These are phyloP conservation scores for Artomyces pyxidatus DNA, from an alignment of 768 basidiomycete species.

Conservation along the genomic window DNA sequence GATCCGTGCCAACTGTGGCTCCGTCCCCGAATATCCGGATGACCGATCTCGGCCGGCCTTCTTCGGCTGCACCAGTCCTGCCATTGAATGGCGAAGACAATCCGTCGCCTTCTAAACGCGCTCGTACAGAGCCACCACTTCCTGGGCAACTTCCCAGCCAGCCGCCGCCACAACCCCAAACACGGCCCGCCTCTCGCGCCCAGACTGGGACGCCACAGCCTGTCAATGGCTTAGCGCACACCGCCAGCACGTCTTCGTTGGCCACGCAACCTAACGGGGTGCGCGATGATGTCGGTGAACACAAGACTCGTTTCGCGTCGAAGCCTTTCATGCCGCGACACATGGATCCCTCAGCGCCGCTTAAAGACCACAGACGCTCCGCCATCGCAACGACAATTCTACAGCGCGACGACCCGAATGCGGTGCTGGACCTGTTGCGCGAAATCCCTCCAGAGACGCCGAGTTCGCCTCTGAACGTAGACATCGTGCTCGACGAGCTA, in stretches of 20 bases:
- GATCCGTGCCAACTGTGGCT: constrained; percentile 21
- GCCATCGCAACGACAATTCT: constrained; percentile 61
- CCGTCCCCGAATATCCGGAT: constrained; percentile 37
- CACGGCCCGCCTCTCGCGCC: constrained; percentile 22
- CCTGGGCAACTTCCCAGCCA: constrained; percentile 11
- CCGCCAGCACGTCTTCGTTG: constrained; percentile 30
- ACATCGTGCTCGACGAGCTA: constrained; percentile 87
- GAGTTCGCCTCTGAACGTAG: constrained; percentile 43
- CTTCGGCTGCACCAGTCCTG: constrained; percentile 35
- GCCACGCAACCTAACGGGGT: constrained; percentile 33
- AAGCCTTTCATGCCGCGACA: constrained; percentile 48
- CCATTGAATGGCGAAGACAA: constrained; percentile 49
- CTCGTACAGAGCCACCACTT: constrained; percentile 43
- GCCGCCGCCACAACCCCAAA: constrained; percentile 18
- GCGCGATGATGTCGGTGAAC: constrained; percentile 38
- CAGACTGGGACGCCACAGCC: constrained; percentile 12
- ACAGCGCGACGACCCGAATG: constrained; percentile 57
- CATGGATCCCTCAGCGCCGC: constrained; percentile 42
- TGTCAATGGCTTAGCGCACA: constrained; percentile 9
- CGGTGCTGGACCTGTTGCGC: constrained; percentile 57
- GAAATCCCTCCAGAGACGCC: constrained; percentile 44
- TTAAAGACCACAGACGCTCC: constrained; percentile 45
- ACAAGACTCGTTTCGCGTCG: constrained; percentile 56
- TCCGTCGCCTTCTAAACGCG: constrained; percentile 65
- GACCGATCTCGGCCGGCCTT: constrained; percentile 40